These are phyloP conservation scores for Candida xyloterini DNA, from an alignment of 805 yeast genomes.

Conservation along the genomic window DNA sequence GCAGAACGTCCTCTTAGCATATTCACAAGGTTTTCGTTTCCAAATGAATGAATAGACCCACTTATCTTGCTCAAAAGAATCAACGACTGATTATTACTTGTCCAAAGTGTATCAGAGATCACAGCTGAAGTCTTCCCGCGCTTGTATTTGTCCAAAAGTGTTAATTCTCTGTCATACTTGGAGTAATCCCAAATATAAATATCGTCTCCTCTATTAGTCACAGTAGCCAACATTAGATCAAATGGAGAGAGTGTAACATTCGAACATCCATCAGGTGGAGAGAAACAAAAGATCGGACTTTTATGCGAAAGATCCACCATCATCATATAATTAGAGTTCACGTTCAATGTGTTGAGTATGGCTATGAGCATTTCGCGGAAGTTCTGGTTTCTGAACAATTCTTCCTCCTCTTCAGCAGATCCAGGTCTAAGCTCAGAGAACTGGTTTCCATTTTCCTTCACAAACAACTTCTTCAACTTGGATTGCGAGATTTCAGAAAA, in stretches of 20 bases:
- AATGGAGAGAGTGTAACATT: constrained; percentile 58
- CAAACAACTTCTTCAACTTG: constrained; percentile 40
- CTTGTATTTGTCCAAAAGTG: constrained; percentile 53
- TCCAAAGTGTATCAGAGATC: constrained; percentile 54
- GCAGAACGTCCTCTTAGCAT: constrained; percentile 2
- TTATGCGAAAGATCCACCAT: constrained; percentile 46
- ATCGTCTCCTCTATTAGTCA: constrained; percentile 57
- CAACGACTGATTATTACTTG: constrained; percentile 39
- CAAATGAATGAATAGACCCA: constrained; percentile 65
- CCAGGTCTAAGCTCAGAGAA: neutral
- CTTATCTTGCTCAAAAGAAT: constrained; percentile 50
- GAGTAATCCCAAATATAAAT: constrained; percentile 64
- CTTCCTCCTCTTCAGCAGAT: constrained; percentile 14
- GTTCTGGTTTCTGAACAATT: constrained; percentile 18
- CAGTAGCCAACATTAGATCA: constrained; percentile 54
- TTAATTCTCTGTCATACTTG: constrained; percentile 46
- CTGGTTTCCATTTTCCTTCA: constrained; percentile 6
- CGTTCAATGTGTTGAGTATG: constrained; percentile 29
- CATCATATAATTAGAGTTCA: constrained; percentile 36
- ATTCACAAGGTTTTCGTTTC: constrained; percentile 36
- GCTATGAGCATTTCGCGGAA: constrained; percentile 28
- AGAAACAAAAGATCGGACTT: constrained; percentile 41
- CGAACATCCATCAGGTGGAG: constrained; percentile 63
- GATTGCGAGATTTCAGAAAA: constrained; percentile 48
- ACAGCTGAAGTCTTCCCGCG: constrained; percentile 63